Evolutionary conservation across 2,329 filamentous ascomycete genomes (phyloP).

Genomic region (Colletotrichum lupini): DNA sequence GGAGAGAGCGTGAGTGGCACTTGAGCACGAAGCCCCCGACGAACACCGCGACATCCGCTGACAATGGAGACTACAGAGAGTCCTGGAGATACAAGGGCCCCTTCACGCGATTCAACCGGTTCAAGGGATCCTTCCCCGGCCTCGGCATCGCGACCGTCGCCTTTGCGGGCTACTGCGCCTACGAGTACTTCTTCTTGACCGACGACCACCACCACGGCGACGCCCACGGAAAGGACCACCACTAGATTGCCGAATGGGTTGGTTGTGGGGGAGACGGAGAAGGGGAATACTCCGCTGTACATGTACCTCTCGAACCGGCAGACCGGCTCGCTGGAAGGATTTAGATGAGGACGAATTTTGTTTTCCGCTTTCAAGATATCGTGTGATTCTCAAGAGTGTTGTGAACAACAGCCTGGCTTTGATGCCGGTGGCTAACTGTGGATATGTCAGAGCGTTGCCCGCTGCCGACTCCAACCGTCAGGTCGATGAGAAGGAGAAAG

Average conservation of each 20-base stretch:
- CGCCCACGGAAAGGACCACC: constrained; percentile 66
- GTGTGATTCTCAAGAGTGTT: too few species aligned
- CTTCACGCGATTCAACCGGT: constrained; percentile 90
- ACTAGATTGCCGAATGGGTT: constrained; percentile 53
- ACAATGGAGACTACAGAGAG: constrained; percentile 70
- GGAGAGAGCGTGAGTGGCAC: constrained; percentile 68
- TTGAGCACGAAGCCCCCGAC: background rate
- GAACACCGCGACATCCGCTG: constrained; percentile 14
- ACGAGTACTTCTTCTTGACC: constrained; percentile 87
- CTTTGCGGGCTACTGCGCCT: constrained; percentile 89
- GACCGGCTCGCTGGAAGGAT: constrained; percentile 31
- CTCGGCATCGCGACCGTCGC: constrained; percentile 92
- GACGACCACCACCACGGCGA: constrained; percentile 72
- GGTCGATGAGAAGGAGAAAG: too few species aligned
- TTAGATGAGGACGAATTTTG: constrained; percentile 29
- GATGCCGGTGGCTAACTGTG: background rate
- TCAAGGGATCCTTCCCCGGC: constrained; percentile 87
- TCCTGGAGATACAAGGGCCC: constrained; percentile 92
- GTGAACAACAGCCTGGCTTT: background rate
- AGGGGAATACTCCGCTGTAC: constrained; percentile 44
- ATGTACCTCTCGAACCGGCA: constrained; percentile 45
- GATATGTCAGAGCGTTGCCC: background rate
- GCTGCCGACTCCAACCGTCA: too few species aligned
- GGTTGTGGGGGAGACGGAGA: constrained; percentile 31
- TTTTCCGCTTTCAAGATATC: constrained; percentile 5